These are phyloP conservation scores for Baorangia bicolor DNA, from an alignment of 768 basidiomycete species.

Conservation along the genomic window DNA sequence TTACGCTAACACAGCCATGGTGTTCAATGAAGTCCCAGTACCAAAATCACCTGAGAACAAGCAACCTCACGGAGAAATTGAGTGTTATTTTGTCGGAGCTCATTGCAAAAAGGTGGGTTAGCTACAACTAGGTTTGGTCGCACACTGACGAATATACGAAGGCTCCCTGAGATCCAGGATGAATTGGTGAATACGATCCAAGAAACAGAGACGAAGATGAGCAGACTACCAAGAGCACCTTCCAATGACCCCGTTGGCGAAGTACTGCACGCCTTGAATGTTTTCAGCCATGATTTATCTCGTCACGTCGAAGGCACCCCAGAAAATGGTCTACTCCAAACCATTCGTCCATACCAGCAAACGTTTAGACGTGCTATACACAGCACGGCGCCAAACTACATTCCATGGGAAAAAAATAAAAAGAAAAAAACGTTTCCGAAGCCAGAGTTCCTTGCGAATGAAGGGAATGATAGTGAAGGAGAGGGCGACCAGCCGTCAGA, in stretches of 20 bases:
- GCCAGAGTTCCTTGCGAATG: no score
- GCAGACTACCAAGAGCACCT: background rate
- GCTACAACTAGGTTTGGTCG: no score
- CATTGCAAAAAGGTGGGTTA: slow-evolving; percentile 53
- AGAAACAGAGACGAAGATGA: slow-evolving; percentile 29
- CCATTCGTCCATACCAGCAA: slow-evolving; percentile 47
- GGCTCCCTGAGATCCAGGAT: slow-evolving; percentile 57
- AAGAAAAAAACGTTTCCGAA: background rate
- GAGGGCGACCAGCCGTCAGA: background rate
- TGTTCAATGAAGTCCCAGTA: slow-evolving; percentile 47
- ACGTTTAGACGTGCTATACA: slow-evolving; percentile 46
- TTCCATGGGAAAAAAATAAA: background rate
- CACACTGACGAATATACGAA: slow-evolving; percentile 28
- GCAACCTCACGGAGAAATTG: slow-evolving; percentile 53
- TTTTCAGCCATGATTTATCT: background rate
- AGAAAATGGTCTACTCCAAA: slow-evolving; percentile 50
- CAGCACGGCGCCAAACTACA: background rate
- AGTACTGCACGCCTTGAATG: background rate
- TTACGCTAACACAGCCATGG: slow-evolving; percentile 50
- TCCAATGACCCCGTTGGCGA: no score
- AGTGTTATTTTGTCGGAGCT: slow-evolving; percentile 59
- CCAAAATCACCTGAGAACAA: slow-evolving; percentile 52
- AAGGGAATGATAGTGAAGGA: no score
- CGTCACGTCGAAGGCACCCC: background rate
- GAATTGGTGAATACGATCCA: slow-evolving; percentile 50